These are phyloP conservation scores for Cylindrotheca fusiformis DNA, from an alignment of 108 stramenopile genomes.

Conservation along the genomic window DNA sequence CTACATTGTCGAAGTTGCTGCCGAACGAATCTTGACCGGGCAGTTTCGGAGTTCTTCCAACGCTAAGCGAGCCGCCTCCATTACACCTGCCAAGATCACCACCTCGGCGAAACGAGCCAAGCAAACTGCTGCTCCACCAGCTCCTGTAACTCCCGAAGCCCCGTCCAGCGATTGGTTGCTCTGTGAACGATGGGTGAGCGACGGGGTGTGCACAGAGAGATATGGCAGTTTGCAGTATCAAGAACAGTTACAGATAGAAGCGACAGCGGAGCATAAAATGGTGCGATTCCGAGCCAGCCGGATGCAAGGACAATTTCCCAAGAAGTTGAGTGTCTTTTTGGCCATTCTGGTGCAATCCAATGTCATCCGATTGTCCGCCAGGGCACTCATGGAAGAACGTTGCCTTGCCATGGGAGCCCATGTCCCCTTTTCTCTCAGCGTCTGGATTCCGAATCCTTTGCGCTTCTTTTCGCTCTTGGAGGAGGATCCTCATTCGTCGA, in stretches of 20 bases:
- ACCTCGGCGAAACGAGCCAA: neutral
- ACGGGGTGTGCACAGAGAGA: constrained; percentile 38
- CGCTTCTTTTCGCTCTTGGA: constrained; percentile 58
- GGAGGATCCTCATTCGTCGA: neutral
- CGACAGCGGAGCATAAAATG: constrained; percentile 8
- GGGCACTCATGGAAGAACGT: constrained; percentile 71
- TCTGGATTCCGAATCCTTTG: constrained; percentile 21
- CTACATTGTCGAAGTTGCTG: constrained; percentile 68
- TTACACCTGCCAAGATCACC: neutral
- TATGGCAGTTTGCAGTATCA: constrained; percentile 37
- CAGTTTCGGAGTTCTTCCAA: constrained; percentile 16
- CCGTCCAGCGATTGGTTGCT: constrained; percentile 38
- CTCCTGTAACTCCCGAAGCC: constrained; percentile 14
- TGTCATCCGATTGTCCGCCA: constrained; percentile 36
- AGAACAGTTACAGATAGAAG: constrained; percentile 37
- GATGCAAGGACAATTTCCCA: constrained; percentile 48
- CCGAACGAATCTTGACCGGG: constrained; percentile 65
- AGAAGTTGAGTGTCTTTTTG: constrained; percentile 38
- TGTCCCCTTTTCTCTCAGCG: constrained; percentile 41
- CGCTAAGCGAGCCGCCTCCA: neutral
- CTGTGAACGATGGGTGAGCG: constrained; percentile 71
- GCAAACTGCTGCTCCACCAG: neutral
- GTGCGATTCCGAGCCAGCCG: constrained; percentile 49
- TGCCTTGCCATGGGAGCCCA: constrained; percentile 58
- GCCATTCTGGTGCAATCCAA: constrained; percentile 46